phyloP scores from a whole-genome alignment of 257 asterid genomes.

The Eustoma russellianum region DNA sequence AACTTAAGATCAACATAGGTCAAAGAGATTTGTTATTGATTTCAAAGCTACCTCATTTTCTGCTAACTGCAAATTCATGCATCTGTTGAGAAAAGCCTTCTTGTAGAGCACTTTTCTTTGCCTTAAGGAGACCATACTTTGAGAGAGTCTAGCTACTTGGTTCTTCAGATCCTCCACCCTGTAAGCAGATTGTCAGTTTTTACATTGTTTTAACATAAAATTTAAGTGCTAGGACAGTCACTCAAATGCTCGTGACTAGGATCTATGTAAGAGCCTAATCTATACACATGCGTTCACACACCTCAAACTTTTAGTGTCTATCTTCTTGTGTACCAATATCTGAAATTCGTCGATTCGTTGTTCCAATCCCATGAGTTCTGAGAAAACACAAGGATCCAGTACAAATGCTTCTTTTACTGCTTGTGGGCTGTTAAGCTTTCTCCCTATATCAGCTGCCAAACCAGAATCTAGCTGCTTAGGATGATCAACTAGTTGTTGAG shows the following conservation, averaged over 20 bases:
- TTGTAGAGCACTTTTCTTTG: no score
- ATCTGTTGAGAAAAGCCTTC: constrained; percentile 62
- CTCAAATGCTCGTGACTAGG: no score
- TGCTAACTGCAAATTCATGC: constrained; percentile 50
- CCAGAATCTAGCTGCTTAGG: no score
- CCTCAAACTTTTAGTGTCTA: constrained; percentile 46
- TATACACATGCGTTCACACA: constrained; percentile 8
- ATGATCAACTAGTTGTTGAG: no score
- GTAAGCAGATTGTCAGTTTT: not conserved
- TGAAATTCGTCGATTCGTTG: constrained; percentile 28
- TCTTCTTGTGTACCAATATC: constrained; percentile 20
- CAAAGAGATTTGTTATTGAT: not conserved
- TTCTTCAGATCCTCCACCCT: constrained; percentile 51
- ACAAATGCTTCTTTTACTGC: constrained; percentile 5
- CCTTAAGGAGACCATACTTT: constrained; percentile 25
- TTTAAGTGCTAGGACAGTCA: no score
- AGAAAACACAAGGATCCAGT: constrained; percentile 14
- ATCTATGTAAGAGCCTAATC: no score
- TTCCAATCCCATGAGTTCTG: constrained; percentile 22
- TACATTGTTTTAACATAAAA: not conserved
- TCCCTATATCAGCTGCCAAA: constrained; percentile 12
- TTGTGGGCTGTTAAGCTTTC: constrained; percentile 2
- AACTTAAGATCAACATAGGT: not conserved
- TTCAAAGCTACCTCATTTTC: constrained; percentile 55
- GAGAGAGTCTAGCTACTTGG: constrained; percentile 22